These are phyloP conservation scores for Auricularia sp. DNA, from an alignment of 768 basidiomycete genomes.

Conservation along the genomic window DNA sequence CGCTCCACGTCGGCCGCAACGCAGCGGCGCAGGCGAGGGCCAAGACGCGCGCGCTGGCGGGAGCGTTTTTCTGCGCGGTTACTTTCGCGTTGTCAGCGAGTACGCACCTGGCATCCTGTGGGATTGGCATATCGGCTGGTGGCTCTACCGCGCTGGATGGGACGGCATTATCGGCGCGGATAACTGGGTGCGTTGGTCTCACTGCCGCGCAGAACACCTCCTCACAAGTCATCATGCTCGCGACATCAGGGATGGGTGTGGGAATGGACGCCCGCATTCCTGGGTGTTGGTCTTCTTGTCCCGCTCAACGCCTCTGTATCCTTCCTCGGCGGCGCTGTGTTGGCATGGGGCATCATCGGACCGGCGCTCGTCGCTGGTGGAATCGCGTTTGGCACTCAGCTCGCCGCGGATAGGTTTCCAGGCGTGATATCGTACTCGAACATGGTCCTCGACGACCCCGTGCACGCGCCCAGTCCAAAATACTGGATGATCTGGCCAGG, in stretches of 20 bases:
- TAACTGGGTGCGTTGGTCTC: slow-evolving; percentile 47
- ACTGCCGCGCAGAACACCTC: too few relatives aligned
- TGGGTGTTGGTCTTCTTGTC: slow-evolving; percentile 16
- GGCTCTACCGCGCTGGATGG: slow-evolving; percentile 48
- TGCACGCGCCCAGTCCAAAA: slow-evolving; percentile 38
- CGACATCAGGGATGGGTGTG: slow-evolving; percentile 11
- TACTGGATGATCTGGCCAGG: slow-evolving; percentile 60
- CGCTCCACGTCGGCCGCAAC: slow-evolving; percentile 40
- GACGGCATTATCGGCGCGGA: slow-evolving; percentile 48
- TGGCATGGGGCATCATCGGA: slow-evolving; percentile 53
- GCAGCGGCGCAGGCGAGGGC: slow-evolving; percentile 43
- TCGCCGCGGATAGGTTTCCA: slow-evolving; percentile 28
- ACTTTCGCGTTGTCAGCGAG: slow-evolving; percentile 40
- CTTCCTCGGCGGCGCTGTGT: slow-evolving; percentile 40
- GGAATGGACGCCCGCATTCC: slow-evolving; percentile 16
- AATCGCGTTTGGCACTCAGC: slow-evolving; percentile 32
- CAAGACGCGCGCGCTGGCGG: slow-evolving; percentile 42
- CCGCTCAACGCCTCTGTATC: slow-evolving; percentile 8
- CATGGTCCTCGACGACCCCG: slow-evolving; percentile 37
- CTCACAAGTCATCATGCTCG: too few relatives aligned
- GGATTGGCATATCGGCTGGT: slow-evolving; percentile 60
- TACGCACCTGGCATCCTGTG: slow-evolving; percentile 54
- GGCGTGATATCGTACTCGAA: slow-evolving; percentile 31
- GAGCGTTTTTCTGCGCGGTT: slow-evolving; percentile 38
- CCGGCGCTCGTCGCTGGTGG: slow-evolving; percentile 45